A percentile compares a stretch with the other conserved stretches of the same genome.
phyloP scores from a whole-genome alignment of 495 filamentous ascomycete genomes.

The Penicillium canariense region DNA sequence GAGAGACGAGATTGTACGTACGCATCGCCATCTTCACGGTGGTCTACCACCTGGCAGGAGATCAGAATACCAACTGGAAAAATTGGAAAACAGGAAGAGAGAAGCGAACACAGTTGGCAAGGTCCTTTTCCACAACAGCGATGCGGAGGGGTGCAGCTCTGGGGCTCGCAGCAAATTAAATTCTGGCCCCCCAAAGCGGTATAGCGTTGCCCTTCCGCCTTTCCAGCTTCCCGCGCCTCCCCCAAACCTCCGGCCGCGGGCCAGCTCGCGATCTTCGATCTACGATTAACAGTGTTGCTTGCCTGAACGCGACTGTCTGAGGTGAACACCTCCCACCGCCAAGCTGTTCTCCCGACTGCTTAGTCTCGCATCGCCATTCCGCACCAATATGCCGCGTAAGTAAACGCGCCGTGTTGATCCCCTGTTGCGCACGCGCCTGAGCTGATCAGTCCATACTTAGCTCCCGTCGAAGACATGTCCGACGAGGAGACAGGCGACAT shows the following conservation, averaged over 20 bases:
- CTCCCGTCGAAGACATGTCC: slow-evolving; percentile 41
- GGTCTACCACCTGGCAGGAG: slow-evolving; percentile 36
- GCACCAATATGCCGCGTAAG: slow-evolving; percentile 40
- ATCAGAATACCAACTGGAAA: slow-evolving; percentile 14
- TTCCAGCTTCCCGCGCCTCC: slow-evolving; percentile 18
- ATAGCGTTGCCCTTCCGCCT: slow-evolving; percentile 34
- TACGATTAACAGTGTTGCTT: background rate
- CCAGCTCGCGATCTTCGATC: background rate
- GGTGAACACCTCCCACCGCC: slow-evolving; percentile 18
- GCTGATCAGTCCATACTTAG: slow-evolving; percentile 24
- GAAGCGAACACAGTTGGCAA: slow-evolving; percentile 13
- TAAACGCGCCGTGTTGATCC: slow-evolving; percentile 19
- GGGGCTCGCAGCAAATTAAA: slow-evolving; percentile 30
- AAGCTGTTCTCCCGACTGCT: slow-evolving; percentile 38
- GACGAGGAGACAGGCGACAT: slow-evolving; percentile 50
- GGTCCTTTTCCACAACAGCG: slow-evolving; percentile 14
- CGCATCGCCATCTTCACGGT: slow-evolving; percentile 63
- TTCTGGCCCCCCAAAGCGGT: slow-evolving; percentile 37
- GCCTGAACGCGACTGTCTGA: background rate
- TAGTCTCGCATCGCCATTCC: slow-evolving; percentile 22
- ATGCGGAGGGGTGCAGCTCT: slow-evolving; percentile 25
- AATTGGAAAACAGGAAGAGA: slow-evolving; percentile 9
- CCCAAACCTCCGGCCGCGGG: background rate
- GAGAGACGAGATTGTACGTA: slow-evolving; percentile 36
- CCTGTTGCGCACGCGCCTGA: slow-evolving; percentile 9